Percentiles rank a stretch among this genome's conserved stretches.
Conservation (phyloP, 129 eudicot species). For the Artemisia annua region DNA sequence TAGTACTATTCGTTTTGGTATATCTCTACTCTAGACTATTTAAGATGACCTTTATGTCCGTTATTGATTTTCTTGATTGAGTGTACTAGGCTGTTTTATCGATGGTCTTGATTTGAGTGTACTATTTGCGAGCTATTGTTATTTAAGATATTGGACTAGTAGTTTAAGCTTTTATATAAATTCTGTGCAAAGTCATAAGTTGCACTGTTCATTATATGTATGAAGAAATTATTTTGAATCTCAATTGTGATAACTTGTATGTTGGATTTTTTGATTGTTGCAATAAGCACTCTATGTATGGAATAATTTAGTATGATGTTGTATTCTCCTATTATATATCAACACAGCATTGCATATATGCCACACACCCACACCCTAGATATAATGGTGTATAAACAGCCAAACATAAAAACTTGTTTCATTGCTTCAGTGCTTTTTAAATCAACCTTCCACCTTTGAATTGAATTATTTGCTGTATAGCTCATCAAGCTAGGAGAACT, state of each 20-base stretch:
- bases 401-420: not conserved
- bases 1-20: constrained; percentile 3
- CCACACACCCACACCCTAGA: not conserved
- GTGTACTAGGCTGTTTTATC: no score
- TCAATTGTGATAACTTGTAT: not conserved
- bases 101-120: not conserved
- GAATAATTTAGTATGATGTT: not conserved
- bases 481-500: not conserved
- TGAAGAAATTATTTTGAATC: not conserved
- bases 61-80: no score
- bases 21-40: not conserved
- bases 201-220: not conserved
- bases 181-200: constrained; percentile 8
- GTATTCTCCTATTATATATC: not conserved
- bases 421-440: not conserved
- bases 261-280: not conserved
- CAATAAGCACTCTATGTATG: not conserved
- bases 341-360: no score
- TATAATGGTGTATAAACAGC: not conserved
- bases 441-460: not conserved
- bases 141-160: not conserved
- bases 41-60: not conserved
- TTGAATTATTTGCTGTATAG: not conserved
- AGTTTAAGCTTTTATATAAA: constrained; percentile 3
- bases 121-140: not conserved